Evolutionary conservation across 1,284 basidiomycete genomes (phyloP).

Genomic region (Microbotryum lychnidis-dioicae): DNA sequence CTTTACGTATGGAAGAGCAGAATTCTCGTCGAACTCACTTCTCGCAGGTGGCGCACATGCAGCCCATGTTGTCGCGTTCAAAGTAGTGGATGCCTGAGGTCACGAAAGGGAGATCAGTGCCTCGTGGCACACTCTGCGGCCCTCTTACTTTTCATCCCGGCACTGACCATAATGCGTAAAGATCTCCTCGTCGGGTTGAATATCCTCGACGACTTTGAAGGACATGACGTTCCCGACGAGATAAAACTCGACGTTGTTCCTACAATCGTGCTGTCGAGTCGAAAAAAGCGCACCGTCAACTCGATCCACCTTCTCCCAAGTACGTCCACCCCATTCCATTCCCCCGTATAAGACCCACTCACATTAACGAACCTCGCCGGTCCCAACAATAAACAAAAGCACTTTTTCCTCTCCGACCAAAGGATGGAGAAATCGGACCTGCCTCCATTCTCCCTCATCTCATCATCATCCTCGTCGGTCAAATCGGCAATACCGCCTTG

Average conservation of each 20-base stretch:
- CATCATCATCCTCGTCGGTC: conserved; percentile 68
- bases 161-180: conserved; percentile 40
- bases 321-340: too few relatives aligned
- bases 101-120: conserved; percentile 13
- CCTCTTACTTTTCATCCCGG: too few relatives aligned
- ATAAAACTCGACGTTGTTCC: conserved; percentile 31
- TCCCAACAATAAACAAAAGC: conserved; percentile 82
- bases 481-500: conserved; percentile 73
- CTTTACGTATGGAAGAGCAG: too few relatives aligned
- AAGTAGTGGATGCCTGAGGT: conserved; percentile 49
- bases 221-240: conserved; percentile 65
- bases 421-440: conserved; percentile 84
- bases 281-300: conserved; percentile 81
- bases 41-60: conserved; percentile 84
- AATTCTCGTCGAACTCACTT: conserved; percentile 42
- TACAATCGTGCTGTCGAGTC: conserved; percentile 45
- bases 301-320: conserved; percentile 44
- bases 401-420: conserved; percentile 78
- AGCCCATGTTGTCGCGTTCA: conserved; percentile 73
- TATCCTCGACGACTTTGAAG: conserved; percentile 73
- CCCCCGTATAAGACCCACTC: conserved; percentile 40
- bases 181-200: conserved; percentile 58
- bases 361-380: conserved; percentile 92
- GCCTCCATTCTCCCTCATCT: conserved; percentile 59
- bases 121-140: background rate